Conservation (phyloP, 2,329 filamentous ascomycete genomes). For the Ceratocystis albifundus region DNA sequence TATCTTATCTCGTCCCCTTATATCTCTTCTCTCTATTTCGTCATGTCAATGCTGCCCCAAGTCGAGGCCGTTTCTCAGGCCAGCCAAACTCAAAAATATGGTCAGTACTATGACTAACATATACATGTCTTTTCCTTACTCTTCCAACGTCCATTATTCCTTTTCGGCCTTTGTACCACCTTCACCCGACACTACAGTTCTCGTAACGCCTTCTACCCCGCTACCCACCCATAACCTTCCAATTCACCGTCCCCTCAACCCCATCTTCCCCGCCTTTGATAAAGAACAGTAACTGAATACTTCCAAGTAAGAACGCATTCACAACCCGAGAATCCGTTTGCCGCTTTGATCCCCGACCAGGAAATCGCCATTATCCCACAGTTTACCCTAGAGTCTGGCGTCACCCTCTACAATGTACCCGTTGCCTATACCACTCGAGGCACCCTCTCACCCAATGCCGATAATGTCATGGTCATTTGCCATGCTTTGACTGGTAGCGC, state of each 20-base stretch:
- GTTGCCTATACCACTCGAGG: slow-evolving; percentile 57
- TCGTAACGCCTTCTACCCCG: too few species aligned
- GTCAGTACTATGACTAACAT: slow-evolving; percentile 24
- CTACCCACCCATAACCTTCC: slow-evolving; percentile 7
- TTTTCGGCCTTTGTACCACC: neutral
- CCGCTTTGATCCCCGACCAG: slow-evolving; percentile 76
- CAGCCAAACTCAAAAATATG: slow-evolving; percentile 23
- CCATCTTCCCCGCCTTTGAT: slow-evolving; percentile 10
- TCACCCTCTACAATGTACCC: slow-evolving; percentile 63
- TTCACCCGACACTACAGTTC: too few species aligned
- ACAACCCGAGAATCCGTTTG: slow-evolving; percentile 87
- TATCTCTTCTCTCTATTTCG: neutral
- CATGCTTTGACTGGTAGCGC: slow-evolving; percentile 78
- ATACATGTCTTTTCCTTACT: neutral
- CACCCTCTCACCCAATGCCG: slow-evolving; percentile 44
- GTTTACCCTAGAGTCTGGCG: slow-evolving; percentile 88
- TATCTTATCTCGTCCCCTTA: neutral
- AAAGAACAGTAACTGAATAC: slow-evolving; percentile 49
- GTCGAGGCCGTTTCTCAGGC: slow-evolving; percentile 12
- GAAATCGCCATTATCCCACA: slow-evolving; percentile 74
- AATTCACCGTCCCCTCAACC: slow-evolving; percentile 11
- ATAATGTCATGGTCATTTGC: slow-evolving; percentile 66
- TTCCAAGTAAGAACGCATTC: slow-evolving; percentile 51
- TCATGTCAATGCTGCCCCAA: slow-evolving; percentile 15
- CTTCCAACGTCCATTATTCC: too few species aligned